Base-by-base conservation (phyloP, 768 basidiomycete genomes). In the Rhodocollybia butyracea region DNA sequence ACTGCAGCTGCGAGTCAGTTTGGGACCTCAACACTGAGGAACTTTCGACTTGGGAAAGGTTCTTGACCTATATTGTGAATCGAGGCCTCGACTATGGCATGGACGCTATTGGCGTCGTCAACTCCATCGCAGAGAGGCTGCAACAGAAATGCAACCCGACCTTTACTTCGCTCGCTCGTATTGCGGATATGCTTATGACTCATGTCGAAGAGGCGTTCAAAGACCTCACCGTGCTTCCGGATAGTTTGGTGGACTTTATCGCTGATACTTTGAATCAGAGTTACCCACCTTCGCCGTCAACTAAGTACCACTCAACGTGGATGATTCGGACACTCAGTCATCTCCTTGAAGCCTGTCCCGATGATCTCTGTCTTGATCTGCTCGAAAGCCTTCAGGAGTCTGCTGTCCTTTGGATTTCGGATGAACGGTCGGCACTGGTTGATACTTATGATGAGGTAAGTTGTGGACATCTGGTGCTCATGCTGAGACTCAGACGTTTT, bases 251-350 rank as follows among this genome's bases (percentile, higher is more conserved):
- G 27, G 79, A 82, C 42, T 79, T 89, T 52, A 73, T 84, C 51
- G 82, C 84, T 57, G 79, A 82, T 40, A 81, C 81, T 0, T 72
- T 91, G 55, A 68, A 72, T 21, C 74, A 79, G 8, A 78, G 79
- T 8, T 92, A 92, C 68, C 89, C 89, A 0, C 86, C 88, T 0
- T 77, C 78, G 19, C 74, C 79, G 3, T 71, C 73, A 45, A 78
- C 81, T 60, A 74, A 77, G 63, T 74, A 79, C 50, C 75, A 76
- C 34, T 78, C 80, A 32, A 71, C 81, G 57, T 91, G 88, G 88
- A 71, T 88, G 59, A 69, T 84, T 19, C 72, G 83, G 36, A 76
- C 85, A 3, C 67, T 90, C 51, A 76, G 76, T 41, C 68, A 72
- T 6, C 63, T 80, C 3, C 69, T 91, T 38, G 85, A 86, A 54